These are phyloP conservation scores for Cladosporium austrohemisphaericum DNA, from an alignment of 2,329 filamentous ascomycete species.

Conservation along the genomic window DNA sequence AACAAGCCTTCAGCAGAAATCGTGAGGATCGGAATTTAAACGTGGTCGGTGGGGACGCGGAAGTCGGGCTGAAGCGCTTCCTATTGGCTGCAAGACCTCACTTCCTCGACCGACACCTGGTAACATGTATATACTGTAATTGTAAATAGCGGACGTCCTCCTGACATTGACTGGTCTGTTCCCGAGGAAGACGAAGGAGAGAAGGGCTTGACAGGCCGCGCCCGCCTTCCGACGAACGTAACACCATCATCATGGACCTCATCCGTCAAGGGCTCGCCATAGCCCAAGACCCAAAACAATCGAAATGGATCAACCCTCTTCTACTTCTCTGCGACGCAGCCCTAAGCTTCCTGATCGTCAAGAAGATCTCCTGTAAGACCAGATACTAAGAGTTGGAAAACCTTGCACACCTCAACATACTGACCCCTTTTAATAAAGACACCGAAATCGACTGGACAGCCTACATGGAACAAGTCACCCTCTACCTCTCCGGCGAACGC, in stretches of 20 bases:
- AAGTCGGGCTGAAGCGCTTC: not conserved
- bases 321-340: constrained; percentile 67
- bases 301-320: constrained; percentile 61
- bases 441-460: constrained; percentile 98
- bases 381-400: not conserved
- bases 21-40: constrained; percentile 11
- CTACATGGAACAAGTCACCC: constrained; percentile 89
- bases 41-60: constrained; percentile 1
- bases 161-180: no score
- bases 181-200: no score
- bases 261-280: constrained; percentile 37
- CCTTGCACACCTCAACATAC: not conserved
- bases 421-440: constrained; percentile 50
- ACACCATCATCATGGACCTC: constrained; percentile 34
- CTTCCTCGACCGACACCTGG: not conserved
- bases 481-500: constrained; percentile 78
- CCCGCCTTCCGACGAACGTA: not conserved
- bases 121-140: not conserved
- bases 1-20: constrained; percentile 7
- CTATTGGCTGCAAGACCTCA: constrained; percentile 9
- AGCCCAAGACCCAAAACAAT: constrained; percentile 53
- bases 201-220: no score
- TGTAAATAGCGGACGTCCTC: no score
- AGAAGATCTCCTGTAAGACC: constrained; percentile 74
- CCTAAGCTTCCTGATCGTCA: constrained; percentile 71